These are phyloP conservation scores for Apiospora hydei DNA, from an alignment of 2,329 filamentous ascomycete species.

Conservation along the genomic window DNA sequence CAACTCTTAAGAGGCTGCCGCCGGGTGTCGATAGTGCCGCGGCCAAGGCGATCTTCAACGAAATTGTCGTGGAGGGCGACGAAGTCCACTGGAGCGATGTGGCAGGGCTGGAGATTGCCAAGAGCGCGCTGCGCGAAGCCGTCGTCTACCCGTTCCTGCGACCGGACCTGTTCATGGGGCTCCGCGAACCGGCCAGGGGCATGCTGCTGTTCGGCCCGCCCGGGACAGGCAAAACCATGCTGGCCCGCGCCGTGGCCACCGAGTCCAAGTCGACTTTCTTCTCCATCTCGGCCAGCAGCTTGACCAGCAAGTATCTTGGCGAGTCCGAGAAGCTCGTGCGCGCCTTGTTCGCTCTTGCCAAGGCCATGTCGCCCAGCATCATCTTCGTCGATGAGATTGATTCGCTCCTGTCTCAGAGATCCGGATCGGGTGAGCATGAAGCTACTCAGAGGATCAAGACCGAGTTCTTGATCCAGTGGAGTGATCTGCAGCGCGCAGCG, in stretches of 20 bases:
- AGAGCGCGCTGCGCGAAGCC: conserved; percentile 90
- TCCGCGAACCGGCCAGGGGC: conserved; percentile 90
- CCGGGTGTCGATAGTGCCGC: conserved; percentile 82
- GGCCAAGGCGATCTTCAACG: conserved; percentile 92
- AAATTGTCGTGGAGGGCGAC: conserved; percentile 93
- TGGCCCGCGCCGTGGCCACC: conserved; percentile 91
- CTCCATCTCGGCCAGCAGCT: conserved; percentile 90
- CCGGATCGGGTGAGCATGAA: conserved; percentile 87
- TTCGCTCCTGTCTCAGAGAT: conserved; percentile 84
- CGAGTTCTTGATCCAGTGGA: conserved; percentile 98
- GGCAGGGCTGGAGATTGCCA: conserved; percentile 87
- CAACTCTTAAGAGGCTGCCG: conserved; percentile 79
- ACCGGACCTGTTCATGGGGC: conserved; percentile 93
- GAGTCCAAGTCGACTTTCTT: conserved; percentile 97
- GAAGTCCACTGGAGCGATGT: conserved; percentile 96
- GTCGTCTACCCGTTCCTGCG: conserved; percentile 97
- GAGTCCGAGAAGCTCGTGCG: conserved; percentile 97
- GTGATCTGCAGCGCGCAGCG: conserved; percentile 88
- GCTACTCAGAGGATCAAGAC: conserved; percentile 95
- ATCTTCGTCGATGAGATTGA: conserved; percentile 99
- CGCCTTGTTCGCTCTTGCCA: conserved; percentile 89
- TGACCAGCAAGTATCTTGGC: conserved; percentile 95
- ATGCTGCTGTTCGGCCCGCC: conserved; percentile 97
- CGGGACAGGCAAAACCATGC: conserved; percentile 98
- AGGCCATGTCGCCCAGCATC: conserved; percentile 88